These are phyloP conservation scores for Eucalyptus regnans DNA, from an alignment of 345 rosid species.

Conservation along the genomic window DNA sequence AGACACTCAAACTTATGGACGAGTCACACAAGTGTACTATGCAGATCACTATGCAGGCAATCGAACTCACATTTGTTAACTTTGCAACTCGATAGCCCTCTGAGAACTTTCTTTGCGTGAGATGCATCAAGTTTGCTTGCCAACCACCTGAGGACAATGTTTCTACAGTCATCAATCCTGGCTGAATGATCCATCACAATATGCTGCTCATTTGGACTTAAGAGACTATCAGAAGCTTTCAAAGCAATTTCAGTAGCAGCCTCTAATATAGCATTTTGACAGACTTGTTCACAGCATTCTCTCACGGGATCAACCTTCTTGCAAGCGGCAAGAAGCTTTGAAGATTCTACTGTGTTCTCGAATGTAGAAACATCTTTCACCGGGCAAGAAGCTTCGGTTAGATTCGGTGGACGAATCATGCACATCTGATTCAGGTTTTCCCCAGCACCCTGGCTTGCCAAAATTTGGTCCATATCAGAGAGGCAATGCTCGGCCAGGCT, in stretches of 20 bases:
- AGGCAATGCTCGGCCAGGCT: slow-evolving; percentile 65
- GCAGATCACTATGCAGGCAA: not conserved
- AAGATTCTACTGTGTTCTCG: slow-evolving; percentile 51
- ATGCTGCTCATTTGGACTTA: slow-evolving; percentile 11
- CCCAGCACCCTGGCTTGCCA: slow-evolving; percentile 69
- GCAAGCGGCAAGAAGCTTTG: slow-evolving; percentile 73
- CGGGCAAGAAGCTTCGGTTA: slow-evolving; percentile 77
- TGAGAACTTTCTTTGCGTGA: slow-evolving; percentile 60
- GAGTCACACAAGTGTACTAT: not conserved
- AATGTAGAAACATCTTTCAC: slow-evolving; percentile 64
- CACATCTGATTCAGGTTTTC: slow-evolving; percentile 45
- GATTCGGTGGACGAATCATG: slow-evolving; percentile 49
- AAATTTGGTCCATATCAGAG: slow-evolving; percentile 70
- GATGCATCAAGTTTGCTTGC: slow-evolving; percentile 62
- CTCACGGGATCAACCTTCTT: slow-evolving; percentile 71
- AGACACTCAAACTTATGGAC: not conserved
- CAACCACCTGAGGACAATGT: slow-evolving; percentile 72
- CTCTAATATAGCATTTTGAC: slow-evolving; percentile 77
- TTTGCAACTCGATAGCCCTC: slow-evolving; percentile 81
- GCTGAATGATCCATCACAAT: slow-evolving; percentile 42
- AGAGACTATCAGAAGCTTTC: slow-evolving; percentile 32
- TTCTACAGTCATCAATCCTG: slow-evolving; percentile 62
- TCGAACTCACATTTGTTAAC: slow-evolving; percentile 60
- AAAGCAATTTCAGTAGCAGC: slow-evolving; percentile 61
- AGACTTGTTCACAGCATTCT: slow-evolving; percentile 79